phyloP scores from a whole-genome alignment of 164 flowering plant genomes.

The Magnolia kwangsiensis region DNA sequence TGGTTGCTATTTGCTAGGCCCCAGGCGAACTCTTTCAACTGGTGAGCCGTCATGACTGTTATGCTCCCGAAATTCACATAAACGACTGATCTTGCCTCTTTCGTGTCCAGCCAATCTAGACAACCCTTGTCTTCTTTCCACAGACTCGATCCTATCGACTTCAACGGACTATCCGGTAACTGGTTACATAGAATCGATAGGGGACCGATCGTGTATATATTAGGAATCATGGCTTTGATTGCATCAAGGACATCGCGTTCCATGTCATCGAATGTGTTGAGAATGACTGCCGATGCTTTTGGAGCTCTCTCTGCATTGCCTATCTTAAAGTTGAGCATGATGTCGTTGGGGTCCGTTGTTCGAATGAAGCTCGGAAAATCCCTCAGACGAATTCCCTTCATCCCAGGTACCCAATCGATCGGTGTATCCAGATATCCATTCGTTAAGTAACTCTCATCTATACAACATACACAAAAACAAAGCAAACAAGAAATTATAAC shows the following conservation, averaged over 20 bases:
- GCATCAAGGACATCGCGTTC: conserved; percentile 32
- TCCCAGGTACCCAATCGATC: conserved; percentile 14
- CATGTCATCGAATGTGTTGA: conserved; percentile 37
- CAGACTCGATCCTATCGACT: conserved; percentile 4
- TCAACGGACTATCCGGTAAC: not conserved
- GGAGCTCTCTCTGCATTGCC: conserved; percentile 9
- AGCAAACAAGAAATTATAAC: no score
- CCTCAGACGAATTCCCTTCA: conserved; percentile 15
- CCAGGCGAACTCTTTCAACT: conserved; percentile 38
- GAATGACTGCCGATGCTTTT: conserved; percentile 15
- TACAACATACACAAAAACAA: not conserved
- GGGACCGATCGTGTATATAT: conserved; percentile 30
- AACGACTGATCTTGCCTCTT: conserved; percentile 25
- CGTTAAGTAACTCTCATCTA: conserved; percentile 13
- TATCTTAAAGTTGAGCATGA: conserved; percentile 2
- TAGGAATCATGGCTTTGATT: conserved; percentile 18
- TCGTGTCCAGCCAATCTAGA: conserved; percentile 31
- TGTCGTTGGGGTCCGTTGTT: conserved; percentile 3
- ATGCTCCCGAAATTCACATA: conserved; percentile 44
- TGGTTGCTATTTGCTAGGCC: conserved; percentile 37
- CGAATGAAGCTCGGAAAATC: conserved; percentile 9
- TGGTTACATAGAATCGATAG: conserved; percentile 14
- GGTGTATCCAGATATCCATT: conserved; percentile 13
- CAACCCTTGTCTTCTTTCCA: conserved; percentile 38
- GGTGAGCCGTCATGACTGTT: conserved; percentile 23